phyloP scores from a whole-genome alignment of 768 basidiomycete species.

The Pleurotus pulmonarius region DNA sequence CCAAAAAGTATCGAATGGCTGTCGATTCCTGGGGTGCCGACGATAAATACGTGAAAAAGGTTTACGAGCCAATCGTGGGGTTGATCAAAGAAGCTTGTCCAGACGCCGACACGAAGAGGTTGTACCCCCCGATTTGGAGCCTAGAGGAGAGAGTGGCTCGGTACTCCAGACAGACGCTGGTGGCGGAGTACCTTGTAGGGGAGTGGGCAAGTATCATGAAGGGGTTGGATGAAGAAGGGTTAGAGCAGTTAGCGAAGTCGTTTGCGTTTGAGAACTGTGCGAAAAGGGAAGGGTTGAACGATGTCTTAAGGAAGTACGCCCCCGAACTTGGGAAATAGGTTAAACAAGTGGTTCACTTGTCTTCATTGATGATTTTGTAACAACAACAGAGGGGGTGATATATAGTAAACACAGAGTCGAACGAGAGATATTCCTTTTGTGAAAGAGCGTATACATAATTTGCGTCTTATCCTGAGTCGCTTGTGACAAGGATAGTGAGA shows the following conservation, averaged over 20 bases:
- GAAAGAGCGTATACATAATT: too few relatives aligned
- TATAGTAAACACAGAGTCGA: too few relatives aligned
- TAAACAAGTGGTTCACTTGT: too few relatives aligned
- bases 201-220: constrained; percentile 73
- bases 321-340: background rate
- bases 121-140: constrained; percentile 66
- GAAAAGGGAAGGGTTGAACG: constrained; percentile 64
- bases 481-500: background rate
- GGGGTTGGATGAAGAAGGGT: constrained; percentile 52
- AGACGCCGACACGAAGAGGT: constrained; percentile 46
- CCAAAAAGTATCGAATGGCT: constrained; percentile 75
- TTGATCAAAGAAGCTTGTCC: constrained; percentile 36
- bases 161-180: constrained; percentile 61
- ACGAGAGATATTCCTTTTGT: too few relatives aligned
- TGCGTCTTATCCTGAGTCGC: too few relatives aligned
- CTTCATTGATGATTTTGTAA: too few relatives aligned
- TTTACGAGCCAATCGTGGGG: constrained; percentile 61
- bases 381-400: too few relatives aligned
- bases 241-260: constrained; percentile 73
- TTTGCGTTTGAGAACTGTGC: constrained; percentile 70
- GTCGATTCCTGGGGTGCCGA: constrained; percentile 80
- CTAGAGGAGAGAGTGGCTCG: constrained; percentile 50
- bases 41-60: constrained; percentile 44
- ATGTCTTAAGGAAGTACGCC: constrained; percentile 43
- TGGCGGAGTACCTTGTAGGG: constrained; percentile 66